Conservation (phyloP, 2,329 filamentous ascomycete species). For the Colletotrichum sp. region DNA sequence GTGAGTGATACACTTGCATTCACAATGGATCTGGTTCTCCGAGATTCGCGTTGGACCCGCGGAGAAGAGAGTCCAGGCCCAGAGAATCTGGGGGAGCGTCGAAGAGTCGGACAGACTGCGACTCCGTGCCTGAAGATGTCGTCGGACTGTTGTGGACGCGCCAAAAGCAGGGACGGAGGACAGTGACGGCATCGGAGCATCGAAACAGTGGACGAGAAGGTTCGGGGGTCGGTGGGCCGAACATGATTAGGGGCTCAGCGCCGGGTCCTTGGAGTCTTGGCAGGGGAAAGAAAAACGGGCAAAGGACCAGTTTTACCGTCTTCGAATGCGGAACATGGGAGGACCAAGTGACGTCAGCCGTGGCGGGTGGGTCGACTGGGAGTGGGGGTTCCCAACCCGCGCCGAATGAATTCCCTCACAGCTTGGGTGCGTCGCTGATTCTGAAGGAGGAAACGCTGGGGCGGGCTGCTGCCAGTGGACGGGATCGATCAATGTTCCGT, state of each 20-base stretch:
- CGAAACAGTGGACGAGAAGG: conserved; percentile 5
- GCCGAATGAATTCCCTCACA: background rate
- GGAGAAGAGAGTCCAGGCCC: background rate
- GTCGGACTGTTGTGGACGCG: background rate
- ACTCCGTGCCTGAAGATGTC: background rate
- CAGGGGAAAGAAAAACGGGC: conserved; percentile 15
- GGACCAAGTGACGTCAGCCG: conserved; percentile 12
- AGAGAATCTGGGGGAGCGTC: background rate
- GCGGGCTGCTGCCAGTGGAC: background rate
- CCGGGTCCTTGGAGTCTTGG: conserved; percentile 10
- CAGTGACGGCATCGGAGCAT: conserved; percentile 9
- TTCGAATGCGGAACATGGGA: background rate
- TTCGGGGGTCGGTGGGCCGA: conserved; percentile 16
- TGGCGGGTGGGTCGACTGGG: background rate
- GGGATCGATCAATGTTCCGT: background rate
- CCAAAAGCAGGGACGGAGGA: conserved; percentile 3
- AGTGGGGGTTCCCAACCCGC: background rate
- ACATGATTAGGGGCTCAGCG: conserved; percentile 9
- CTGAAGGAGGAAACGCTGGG: background rate
- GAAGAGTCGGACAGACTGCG: background rate
- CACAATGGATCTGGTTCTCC: background rate
- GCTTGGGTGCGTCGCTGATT: background rate
- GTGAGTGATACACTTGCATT: background rate
- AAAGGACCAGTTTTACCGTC: conserved; percentile 5
- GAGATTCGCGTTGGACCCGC: background rate